Conservation (phyloP, 495 filamentous ascomycete species). For the Aspergillus biplanus region DNA sequence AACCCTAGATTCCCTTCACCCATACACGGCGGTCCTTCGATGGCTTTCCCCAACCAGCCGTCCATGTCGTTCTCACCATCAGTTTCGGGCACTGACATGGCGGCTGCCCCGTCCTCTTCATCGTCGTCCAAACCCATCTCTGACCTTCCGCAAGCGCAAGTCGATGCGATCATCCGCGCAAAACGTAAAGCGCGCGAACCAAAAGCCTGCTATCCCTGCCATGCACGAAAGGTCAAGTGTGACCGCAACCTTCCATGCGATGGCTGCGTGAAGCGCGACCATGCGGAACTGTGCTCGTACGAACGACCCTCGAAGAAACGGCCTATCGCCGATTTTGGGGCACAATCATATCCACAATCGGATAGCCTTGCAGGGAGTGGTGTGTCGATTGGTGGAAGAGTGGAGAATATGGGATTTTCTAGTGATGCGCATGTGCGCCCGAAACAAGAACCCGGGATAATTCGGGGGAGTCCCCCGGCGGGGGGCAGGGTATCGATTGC, state of each 20-base stretch:
- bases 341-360: conserved; percentile 29
- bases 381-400: conserved; percentile 15
- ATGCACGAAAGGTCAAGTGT: conserved; percentile 75
- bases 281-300: conserved; percentile 72
- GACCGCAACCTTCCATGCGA: conserved; percentile 74
- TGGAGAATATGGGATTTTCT: conserved; percentile 28
- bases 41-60: conserved; percentile 45
- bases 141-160: conserved; percentile 50
- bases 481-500: conserved; percentile 44
- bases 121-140: conserved; percentile 37
- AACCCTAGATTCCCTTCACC: background rate
- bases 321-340: conserved; percentile 40
- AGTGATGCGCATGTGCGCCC: conserved; percentile 29
- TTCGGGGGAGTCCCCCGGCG: conserved; percentile 25
- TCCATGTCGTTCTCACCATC: conserved; percentile 43
- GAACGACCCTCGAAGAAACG: conserved; percentile 67
- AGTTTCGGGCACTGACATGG: conserved; percentile 30
- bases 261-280: conserved; percentile 73
- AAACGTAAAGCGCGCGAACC: conserved; percentile 54
- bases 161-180: conserved; percentile 54
- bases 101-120: conserved; percentile 22
- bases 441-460: conserved; percentile 33
- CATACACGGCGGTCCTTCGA: conserved; percentile 12
- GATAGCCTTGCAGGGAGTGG: conserved; percentile 33
- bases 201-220: conserved; percentile 72